A percentile compares a stretch with the other conserved stretches of the same genome.
Conservation (phyloP, 768 basidiomycete genomes). For the Auricularia auricula-judae region DNA sequence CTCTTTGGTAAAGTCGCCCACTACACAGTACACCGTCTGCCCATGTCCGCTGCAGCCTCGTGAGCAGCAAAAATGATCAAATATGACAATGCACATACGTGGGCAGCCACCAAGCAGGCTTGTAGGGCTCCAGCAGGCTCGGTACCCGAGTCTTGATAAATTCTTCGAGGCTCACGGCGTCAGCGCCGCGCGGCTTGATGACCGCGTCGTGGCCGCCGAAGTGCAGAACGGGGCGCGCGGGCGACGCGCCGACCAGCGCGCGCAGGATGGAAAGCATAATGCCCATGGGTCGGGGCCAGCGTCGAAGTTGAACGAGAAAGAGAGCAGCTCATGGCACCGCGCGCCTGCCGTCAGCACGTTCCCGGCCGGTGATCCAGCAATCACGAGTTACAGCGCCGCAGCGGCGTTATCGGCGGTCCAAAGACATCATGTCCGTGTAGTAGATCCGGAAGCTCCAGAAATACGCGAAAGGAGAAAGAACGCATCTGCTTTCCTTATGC, state of each 20-base stretch:
- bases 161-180: background rate
- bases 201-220: background rate
- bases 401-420: too few species aligned
- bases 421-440: too few species aligned
- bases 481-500: too few species aligned
- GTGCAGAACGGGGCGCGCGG: background rate
- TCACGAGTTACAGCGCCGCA: too few species aligned
- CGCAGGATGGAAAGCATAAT: background rate
- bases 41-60: conserved; percentile 21
- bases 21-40: conserved; percentile 25
- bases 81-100: conserved; percentile 13
- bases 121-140: conserved; percentile 2
- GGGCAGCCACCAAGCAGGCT: conserved; percentile 23
- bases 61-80: background rate
- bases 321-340: background rate
- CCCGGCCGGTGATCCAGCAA: too few species aligned
- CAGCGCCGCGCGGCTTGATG: background rate
- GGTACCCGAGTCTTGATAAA: background rate
- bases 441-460: too few species aligned
- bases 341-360: too few species aligned
- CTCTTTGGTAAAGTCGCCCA: conserved; percentile 26
- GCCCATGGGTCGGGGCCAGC: background rate
- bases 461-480: too few species aligned
- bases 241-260: background rate
- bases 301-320: too few species aligned